Base-by-base conservation (phyloP, 2,329 filamentous ascomycete genomes). In the Cladophialophora chaetospira region DNA sequence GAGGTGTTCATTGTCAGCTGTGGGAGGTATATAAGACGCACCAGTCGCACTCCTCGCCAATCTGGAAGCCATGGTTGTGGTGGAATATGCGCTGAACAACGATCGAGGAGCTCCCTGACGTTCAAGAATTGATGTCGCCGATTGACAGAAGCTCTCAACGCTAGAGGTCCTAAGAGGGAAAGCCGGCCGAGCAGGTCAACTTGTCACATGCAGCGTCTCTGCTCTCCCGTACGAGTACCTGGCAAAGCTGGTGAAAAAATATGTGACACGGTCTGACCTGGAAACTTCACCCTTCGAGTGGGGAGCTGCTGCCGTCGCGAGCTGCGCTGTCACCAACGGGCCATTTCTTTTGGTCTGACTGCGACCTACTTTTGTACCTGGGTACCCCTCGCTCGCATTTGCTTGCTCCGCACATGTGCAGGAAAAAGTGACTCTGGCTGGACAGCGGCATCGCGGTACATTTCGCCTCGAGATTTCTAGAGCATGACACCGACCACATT, bases 21-120 rank as follows among this genome's bases (percentile, higher is more conserved):
- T 44, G 61, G 60, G 54, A 64, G 56, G 68, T 70, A 61, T 71
- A 44, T 57, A 59, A 47, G 67, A 86, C 91, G 77, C 86, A 97
- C 93, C 89, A 80, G 93, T 82, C 81, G 91, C 91, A 84, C 87
- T 92, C 85, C 89, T 91, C 85, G 88, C 91, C 82, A 97, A 85
- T 84, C 92, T 91, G 79, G 91, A 96, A 84, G 93, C 93, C 93
- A 97, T 97, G 88, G 82, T 89, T 42, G 77, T 45, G 54, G 44
- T 60, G 31, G 33, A 19, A 9, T 52, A 23, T 42, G 19, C 28
- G 48, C 35, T 51, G 48, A 31, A 40, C 48, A 51, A 23, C 25
- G 23, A 29, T 40, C 48, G 36, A 29, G 48, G 31, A 51, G 48
- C 48, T 51, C 38, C 52, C 42, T 56, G 53, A 56, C 47, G 53